These are phyloP conservation scores for Candida namnaoensis DNA, from an alignment of 805 yeast genomes.

Conservation along the genomic window DNA sequence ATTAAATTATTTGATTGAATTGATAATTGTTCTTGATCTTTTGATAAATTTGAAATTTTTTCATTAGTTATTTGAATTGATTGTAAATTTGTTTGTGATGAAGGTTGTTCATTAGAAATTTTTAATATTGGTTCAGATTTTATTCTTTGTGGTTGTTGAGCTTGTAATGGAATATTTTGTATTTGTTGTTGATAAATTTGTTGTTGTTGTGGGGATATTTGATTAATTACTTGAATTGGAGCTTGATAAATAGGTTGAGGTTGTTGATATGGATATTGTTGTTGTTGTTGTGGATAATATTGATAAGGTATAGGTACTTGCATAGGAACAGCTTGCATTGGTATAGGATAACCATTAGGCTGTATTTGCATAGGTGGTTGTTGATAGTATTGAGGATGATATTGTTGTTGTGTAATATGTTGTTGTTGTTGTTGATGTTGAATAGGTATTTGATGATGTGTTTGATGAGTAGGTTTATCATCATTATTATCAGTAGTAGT, in stretches of 20 bases:
- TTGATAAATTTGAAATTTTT: constrained; percentile 1
- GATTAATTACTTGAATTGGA: too few species aligned
- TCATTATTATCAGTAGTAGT: too few species aligned
- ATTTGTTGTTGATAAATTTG: too few species aligned
- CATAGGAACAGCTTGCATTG: background rate
- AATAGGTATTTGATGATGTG: constrained; percentile 2
- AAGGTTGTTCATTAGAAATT: constrained; percentile 5
- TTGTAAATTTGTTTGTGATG: constrained; percentile 2
- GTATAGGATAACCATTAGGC: background rate
- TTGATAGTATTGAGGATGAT: constrained; percentile 1
- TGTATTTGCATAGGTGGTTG: constrained; percentile 2
- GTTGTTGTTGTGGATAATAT: too few species aligned
- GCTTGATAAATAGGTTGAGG: too few species aligned
- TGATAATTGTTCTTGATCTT: constrained; percentile 6
- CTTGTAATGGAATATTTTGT: too few species aligned
- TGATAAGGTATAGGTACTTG: constrained; percentile 3
- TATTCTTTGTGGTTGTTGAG: constrained; percentile 4
- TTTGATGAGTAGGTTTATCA: too few species aligned
- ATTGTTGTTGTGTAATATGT: constrained; percentile 1
- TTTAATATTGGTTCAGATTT: too few species aligned
- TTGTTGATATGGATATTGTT: too few species aligned
- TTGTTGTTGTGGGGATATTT: too few species aligned
- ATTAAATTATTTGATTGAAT: constrained; percentile 1
- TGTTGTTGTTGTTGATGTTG: constrained; percentile 1
- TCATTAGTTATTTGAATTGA: too few species aligned